Evolutionary conservation across 495 filamentous ascomycete species (phyloP), one percentile per base, ranked within the genome.

Genomic region (Penicillium paxilli): DNA sequence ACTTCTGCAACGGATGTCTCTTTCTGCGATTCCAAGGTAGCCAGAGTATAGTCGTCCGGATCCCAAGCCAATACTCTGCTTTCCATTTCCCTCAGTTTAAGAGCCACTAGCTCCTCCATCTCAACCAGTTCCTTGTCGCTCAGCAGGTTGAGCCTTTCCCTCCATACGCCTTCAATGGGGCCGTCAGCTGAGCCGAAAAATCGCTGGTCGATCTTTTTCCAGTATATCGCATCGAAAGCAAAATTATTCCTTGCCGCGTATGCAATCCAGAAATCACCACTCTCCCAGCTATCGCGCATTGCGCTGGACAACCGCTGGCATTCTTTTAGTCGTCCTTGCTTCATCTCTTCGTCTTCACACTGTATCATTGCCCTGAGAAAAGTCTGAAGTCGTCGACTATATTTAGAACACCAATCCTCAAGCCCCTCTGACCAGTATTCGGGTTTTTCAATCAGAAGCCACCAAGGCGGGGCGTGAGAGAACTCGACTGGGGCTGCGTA

Each of bases 1-100:
- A n/a, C n/a, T n/a, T n/a, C n/a, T n/a, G n/a, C n/a, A n/a, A n/a
- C n/a, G n/a, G n/a, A n/a, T n/a, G n/a, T n/a, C n/a, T n/a, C n/a
- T n/a, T n/a, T n/a, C n/a, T n/a, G n/a, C n/a, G n/a, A n/a, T n/a
- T n/a, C n/a, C n/a, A n/a, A n/a, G n/a, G n/a, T n/a, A n/a, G n/a
- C 55, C 23, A 51, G 4, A 21, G 62, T 68, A 20, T 63, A 61
- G 19, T 65, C 37, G 51, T 64, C 62, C 6, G 62, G 65, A 23
- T 65, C 62, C 59, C 65, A 65, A 26, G 21, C 14, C 11, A 65
- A 30, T 50, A 19, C 7, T 32, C 58, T 44, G 8, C 56, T 65
- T 5, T 57, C 40, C 14, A 32, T 62, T 21, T 65, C 62, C 47
- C 53, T 10, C 3, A 60, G 45, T 41, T 67, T 67, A 33, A 16